Base-by-base conservation (phyloP, 192 early-diverging fungal species). In the Diversispora eburnea region DNA sequence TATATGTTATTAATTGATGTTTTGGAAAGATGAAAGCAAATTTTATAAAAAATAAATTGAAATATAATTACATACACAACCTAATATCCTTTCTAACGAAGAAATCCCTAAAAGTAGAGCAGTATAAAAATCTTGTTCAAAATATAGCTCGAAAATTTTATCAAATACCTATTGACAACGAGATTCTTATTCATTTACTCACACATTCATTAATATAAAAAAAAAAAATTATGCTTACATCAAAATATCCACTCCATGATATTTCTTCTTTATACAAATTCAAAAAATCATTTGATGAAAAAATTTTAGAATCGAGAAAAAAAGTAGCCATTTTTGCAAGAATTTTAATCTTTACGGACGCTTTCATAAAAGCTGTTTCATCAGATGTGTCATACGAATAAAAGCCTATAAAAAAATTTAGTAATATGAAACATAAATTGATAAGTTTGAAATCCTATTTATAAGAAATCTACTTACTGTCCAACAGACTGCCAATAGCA, bases 31-130 rank as follows among this genome's bases (percentile, higher is more conserved):
- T 5, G 17, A n/a, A 33, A 46, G 19, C 3, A 46, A 17, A n/a
- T 13, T 66, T n/a, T n/a, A 39, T 5, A 20, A 10, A 12, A 15
- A 58, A 39, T 25, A n/a, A 46, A 47, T 62, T 22, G 39, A 12
- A 20, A 73, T 8, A 43, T 3, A 22, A 47, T 62, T 0, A 75
- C 67, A 41, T 75, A 75, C 67, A 70, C 71, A 67, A 15, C 74
- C 68, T 8, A 75, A 58, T 19, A 70, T 17, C 41, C 56, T 42
- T 41, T 75, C 74, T 41, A 75, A 49, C 7, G 47, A 47, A 13
- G 74, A 59, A 41, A 70, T 58, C 13, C 33, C 55, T 13, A 75
- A 51, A n/a, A 75, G 52, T n/a, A 75, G 41, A 22, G 17, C 20
- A 41, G 74, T 57, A 12, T 42, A 71, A 60, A 51, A 57, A 13